phyloP scores from a whole-genome alignment of 805 yeast genomes.

The Danielia reshetovae region DNA sequence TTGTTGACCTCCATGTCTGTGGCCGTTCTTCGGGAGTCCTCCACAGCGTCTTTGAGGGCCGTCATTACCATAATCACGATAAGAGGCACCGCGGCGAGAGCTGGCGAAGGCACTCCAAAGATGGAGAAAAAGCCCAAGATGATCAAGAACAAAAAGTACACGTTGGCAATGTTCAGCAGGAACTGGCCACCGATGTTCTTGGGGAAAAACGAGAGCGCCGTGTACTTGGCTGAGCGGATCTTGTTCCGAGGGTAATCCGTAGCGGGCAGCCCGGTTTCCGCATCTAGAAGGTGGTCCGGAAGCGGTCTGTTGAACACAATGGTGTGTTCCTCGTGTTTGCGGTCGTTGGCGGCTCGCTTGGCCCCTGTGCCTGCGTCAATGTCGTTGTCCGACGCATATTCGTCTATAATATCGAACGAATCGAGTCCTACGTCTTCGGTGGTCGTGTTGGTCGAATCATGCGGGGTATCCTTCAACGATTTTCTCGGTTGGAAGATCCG shows the following conservation, averaged over 20 bases:
- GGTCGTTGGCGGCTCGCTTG: conserved; percentile 27
- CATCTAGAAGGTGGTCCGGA: conserved; percentile 54
- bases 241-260: conserved; percentile 49
- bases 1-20: conserved; percentile 71
- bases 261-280: conserved; percentile 25
- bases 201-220: conserved; percentile 55
- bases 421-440: conserved; percentile 8
- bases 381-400: conserved; percentile 19
- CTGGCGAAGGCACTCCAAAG: conserved; percentile 73
- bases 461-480: background rate
- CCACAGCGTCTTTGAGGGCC: conserved; percentile 73
- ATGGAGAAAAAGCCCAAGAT: conserved; percentile 51
- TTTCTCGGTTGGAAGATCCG: conserved; percentile 23
- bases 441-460: conserved; percentile 4
- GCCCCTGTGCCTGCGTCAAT: conserved; percentile 14
- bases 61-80: conserved; percentile 74
- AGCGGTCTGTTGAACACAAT: conserved; percentile 49
- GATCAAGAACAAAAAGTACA: conserved; percentile 52
- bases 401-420: conserved; percentile 6
- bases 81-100: conserved; percentile 73
- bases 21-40: conserved; percentile 63
- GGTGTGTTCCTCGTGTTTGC: conserved; percentile 12
- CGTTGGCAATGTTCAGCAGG: conserved; percentile 51
- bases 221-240: conserved; percentile 60
- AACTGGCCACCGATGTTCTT: conserved; percentile 53